Evolutionary conservation across 495 filamentous ascomycete genomes (phyloP), one percentile per base, ranked within the genome.

Genomic region (Letharia columbiana): DNA sequence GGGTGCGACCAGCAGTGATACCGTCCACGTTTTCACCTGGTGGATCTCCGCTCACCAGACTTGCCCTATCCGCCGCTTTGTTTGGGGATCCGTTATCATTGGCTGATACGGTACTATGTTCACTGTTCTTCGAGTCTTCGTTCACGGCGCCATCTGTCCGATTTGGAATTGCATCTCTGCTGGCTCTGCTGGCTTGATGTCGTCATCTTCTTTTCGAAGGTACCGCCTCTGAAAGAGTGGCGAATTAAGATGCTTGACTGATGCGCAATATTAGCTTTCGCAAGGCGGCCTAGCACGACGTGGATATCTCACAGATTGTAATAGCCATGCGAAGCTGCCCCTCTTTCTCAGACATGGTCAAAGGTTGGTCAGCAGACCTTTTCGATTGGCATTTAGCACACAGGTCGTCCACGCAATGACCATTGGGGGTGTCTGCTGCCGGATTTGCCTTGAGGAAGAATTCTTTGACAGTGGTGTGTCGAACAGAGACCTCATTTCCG

Each of bases 241-340:
- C 13, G 49, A 57, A 6, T 57, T 37, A 37, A 57, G 31, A 35
- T 57, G 2, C 23, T 35, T 57, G 39, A 37, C 37, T 64, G 5
- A 4, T 54, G 37, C 10, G 33, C 35, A 4, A 63, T 1, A 7
- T 50, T 42, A 52, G 61, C 13, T 17, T 37, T 1, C 1, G 3
- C 28, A 50, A 31, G 3, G 2, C 10, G 18, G 20, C 9, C 33
- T 35, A 28, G 41, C 7, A 44, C 35, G 47, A 40, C 20, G 10
- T 15, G 61, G 3, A 33, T n/a, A 8, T 37, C 62, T 52, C 10
- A 63, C 23, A 12, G n/a, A 28, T 57, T 31, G 49, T 57, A n/a
- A 57, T 57, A 39, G 62, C 49, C 49, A 54, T 44, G 12, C 37
- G 62, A 56, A 64, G 62, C 4, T 64, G 49, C 15, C 37, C 49